phyloP scores from a whole-genome alignment of 2,329 filamentous ascomycete genomes.

The Purpureocillium lavendulum region DNA sequence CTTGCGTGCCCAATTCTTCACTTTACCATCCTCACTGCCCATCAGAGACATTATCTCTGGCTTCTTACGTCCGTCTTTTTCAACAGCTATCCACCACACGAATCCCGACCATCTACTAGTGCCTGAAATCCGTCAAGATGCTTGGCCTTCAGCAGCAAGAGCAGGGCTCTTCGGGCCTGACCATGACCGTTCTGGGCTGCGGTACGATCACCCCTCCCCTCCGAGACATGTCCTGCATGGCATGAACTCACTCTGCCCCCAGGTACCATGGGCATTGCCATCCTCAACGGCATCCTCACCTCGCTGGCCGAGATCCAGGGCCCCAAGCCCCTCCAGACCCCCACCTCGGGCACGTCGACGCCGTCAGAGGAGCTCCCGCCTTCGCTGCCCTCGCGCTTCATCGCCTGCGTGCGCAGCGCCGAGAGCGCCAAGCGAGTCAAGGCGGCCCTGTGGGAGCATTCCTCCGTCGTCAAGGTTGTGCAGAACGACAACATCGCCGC shows the following conservation, averaged over 20 bases:
- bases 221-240: slow-evolving; percentile 11
- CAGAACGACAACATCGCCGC: slow-evolving; percentile 65
- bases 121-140: slow-evolving; percentile 18
- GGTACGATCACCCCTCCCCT: slow-evolving; percentile 39
- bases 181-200: slow-evolving; percentile 73
- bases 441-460: slow-evolving; percentile 55
- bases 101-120: too few species aligned
- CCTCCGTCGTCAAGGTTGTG: slow-evolving; percentile 54
- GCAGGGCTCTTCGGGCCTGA: slow-evolving; percentile 42
- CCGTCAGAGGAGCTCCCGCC: slow-evolving; percentile 40
- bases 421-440: slow-evolving; percentile 62
- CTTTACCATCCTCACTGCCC: too few species aligned
- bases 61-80: too few species aligned
- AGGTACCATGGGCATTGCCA: slow-evolving; percentile 82
- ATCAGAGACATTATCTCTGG: too few species aligned
- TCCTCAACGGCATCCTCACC: slow-evolving; percentile 70
- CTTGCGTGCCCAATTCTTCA: too few species aligned
- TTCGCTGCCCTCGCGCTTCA: slow-evolving; percentile 64
- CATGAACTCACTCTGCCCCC: neutral
- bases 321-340: slow-evolving; percentile 34
- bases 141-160: slow-evolving; percentile 25
- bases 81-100: too few species aligned
- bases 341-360: slow-evolving; percentile 31
- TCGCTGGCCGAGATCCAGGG: slow-evolving; percentile 51
- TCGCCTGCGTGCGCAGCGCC: slow-evolving; percentile 69